Evolutionary conservation across 2,329 filamentous ascomycete species (phyloP).

Genomic region (Talaromyces sp.): DNA sequence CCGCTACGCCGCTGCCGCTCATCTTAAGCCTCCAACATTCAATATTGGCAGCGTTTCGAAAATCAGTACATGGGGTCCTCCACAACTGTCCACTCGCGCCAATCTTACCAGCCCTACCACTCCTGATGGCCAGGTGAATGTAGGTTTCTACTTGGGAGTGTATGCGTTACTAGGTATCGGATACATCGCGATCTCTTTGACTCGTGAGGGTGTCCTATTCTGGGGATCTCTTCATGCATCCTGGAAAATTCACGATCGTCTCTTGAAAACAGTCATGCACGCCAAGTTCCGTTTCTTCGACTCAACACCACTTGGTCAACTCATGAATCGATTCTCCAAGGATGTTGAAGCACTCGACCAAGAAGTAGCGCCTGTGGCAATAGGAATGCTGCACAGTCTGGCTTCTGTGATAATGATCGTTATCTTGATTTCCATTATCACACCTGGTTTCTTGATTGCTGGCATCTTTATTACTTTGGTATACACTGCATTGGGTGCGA

Average conservation of each 20-base stretch:
- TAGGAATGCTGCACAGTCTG: conserved; percentile 69
- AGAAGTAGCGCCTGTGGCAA: conserved; percentile 89
- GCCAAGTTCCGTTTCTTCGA: conserved; percentile 99
- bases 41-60: conserved; percentile 40
- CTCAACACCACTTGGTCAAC: conserved; percentile 87
- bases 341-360: conserved; percentile 94
- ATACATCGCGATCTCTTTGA: conserved; percentile 79
- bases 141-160: conserved; percentile 78
- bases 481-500: conserved; percentile 79
- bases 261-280: conserved; percentile 78
- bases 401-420: conserved; percentile 80
- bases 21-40: conserved; percentile 42
- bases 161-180: conserved; percentile 78
- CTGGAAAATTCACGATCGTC: conserved; percentile 74
- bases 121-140: conserved; percentile 64
- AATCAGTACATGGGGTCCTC: conserved; percentile 32
- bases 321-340: conserved; percentile 99
- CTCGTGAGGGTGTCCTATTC: conserved; percentile 87
- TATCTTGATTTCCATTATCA: conserved; percentile 82
- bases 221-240: conserved; percentile 89
- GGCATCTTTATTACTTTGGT: conserved; percentile 80
- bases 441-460: conserved; percentile 85
- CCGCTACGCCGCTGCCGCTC: conserved; percentile 45
- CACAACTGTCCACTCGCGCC: conserved; percentile 28
- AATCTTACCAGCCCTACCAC: conserved; percentile 15